A percentile compares a stretch with the other conserved stretches of the same genome.
phyloP scores from a whole-genome alignment of 768 basidiomycete species.

The Kwoniella dejecticola region DNA sequence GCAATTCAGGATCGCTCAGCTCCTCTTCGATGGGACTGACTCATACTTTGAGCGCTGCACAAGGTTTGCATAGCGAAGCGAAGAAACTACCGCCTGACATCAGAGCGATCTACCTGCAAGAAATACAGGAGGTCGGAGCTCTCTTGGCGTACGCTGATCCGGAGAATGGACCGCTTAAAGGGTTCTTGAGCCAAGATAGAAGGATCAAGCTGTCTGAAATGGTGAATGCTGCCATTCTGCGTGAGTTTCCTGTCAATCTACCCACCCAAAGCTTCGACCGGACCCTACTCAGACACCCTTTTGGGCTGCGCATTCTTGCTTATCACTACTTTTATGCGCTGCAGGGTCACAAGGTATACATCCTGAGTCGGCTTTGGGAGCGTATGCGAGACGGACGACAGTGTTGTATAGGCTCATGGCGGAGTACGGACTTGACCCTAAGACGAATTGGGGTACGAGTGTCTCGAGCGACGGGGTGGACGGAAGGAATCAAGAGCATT shows the following conservation, averaged over 20 bases:
- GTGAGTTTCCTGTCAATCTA: conserved; percentile 60
- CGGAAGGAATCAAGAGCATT: conserved; percentile 32
- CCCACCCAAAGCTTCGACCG: neutral
- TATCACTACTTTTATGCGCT: neutral
- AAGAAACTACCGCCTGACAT: conserved; percentile 65
- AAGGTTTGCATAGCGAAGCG: conserved; percentile 69
- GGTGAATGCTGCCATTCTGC: conserved; percentile 79
- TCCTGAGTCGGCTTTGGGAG: conserved; percentile 28
- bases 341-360: conserved; percentile 1
- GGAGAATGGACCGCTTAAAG: conserved; percentile 68
- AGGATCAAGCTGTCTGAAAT: conserved; percentile 83
- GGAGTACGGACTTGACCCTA: conserved; percentile 32
- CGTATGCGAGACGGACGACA: conserved; percentile 26
- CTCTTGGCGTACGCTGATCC: conserved; percentile 82
- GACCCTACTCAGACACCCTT: too few species aligned
- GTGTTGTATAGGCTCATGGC: conserved; percentile 29
- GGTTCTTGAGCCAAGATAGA: conserved; percentile 75
- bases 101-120: conserved; percentile 66
- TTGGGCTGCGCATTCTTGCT: neutral
- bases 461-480: conserved; percentile 12
- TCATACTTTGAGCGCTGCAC: conserved; percentile 55
- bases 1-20: conserved; percentile 1
- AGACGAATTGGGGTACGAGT: conserved; percentile 12
- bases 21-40: neutral
- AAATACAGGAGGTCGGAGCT: conserved; percentile 72